A percentile compares a stretch with the other conserved stretches of the same genome.
These are phyloP conservation scores for Penicillium sp. DNA, from an alignment of 2,329 filamentous ascomycete species.

Conservation along the genomic window DNA sequence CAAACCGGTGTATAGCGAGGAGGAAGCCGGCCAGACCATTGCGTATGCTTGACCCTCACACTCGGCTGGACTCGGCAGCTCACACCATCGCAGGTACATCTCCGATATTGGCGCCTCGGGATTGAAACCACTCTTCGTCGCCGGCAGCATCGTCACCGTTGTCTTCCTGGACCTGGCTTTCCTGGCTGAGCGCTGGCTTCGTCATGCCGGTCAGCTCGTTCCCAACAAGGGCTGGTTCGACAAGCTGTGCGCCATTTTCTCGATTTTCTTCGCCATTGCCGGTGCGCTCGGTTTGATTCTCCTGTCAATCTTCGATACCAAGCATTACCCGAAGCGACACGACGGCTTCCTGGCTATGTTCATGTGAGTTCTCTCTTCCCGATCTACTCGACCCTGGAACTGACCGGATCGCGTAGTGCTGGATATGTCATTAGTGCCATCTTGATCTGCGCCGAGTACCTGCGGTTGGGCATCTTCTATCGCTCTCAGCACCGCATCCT, in stretches of 20 bases:
- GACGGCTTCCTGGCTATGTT: slow-evolving; percentile 77
- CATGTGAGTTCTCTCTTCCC: slow-evolving; percentile 49
- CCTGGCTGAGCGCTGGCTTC: slow-evolving; percentile 76
- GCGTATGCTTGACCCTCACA: slow-evolving; percentile 41
- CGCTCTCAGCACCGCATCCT: slow-evolving; percentile 68
- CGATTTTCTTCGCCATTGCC: slow-evolving; percentile 62
- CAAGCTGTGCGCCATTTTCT: slow-evolving; percentile 38
- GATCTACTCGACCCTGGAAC: background rate
- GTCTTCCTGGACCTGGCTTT: slow-evolving; percentile 80
- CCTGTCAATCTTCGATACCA: slow-evolving; percentile 81
- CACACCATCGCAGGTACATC: slow-evolving; percentile 37
- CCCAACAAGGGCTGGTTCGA: slow-evolving; percentile 59
- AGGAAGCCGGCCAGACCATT: slow-evolving; percentile 53
- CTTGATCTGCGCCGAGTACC: slow-evolving; percentile 87
- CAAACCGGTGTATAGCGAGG: slow-evolving; percentile 52
- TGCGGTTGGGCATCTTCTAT: slow-evolving; percentile 77
- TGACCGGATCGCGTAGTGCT: slow-evolving; percentile 33
- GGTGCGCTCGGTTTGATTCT: slow-evolving; percentile 80
- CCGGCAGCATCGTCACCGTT: slow-evolving; percentile 62
- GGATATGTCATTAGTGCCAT: slow-evolving; percentile 84
- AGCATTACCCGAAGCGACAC: slow-evolving; percentile 65
- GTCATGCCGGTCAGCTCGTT: slow-evolving; percentile 74
- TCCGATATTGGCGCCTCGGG: slow-evolving; percentile 58
- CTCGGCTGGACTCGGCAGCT: background rate
- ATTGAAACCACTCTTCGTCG: slow-evolving; percentile 63